phyloP scores from a whole-genome alignment of 345 rosid species.

The Psidium guajava region DNA sequence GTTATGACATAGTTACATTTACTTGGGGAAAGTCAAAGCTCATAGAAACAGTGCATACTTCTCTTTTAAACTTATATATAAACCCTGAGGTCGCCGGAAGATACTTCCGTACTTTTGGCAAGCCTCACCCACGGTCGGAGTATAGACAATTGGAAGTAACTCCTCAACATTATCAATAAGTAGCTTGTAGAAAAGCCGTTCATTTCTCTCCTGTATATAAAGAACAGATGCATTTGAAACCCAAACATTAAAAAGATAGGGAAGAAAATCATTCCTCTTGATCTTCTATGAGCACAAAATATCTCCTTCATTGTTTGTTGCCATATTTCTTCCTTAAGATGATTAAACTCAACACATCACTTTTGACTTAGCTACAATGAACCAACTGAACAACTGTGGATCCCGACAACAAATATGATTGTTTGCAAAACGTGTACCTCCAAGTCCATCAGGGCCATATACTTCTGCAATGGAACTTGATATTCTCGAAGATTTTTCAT shows the following conservation, averaged over 20 bases:
- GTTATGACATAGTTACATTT: neutral
- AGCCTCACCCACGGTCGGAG: slow-evolving; percentile 97
- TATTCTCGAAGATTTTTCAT: slow-evolving; percentile 59
- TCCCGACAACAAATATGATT: neutral
- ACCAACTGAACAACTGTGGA: neutral
- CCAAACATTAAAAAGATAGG: neutral
- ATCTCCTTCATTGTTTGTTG: neutral
- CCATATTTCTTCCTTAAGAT: neutral
- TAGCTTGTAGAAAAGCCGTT: slow-evolving; percentile 77
- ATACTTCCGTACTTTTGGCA: slow-evolving; percentile 92
- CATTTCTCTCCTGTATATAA: slow-evolving; percentile 65
- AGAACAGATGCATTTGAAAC: neutral
- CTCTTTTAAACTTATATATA: slow-evolving; percentile 84
- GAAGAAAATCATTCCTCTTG: neutral
- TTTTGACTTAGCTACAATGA: neutral
- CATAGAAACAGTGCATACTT: slow-evolving; percentile 26
- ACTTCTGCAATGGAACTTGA: slow-evolving; percentile 69
- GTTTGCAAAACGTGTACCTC: slow-evolving; percentile 26
- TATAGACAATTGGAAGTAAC: slow-evolving; percentile 81
- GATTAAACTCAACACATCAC: neutral
- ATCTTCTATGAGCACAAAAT: neutral
- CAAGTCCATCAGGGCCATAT: slow-evolving; percentile 86
- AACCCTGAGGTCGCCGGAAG: slow-evolving; percentile 92
- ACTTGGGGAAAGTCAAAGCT: neutral
- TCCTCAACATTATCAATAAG: slow-evolving; percentile 87